Base-by-base conservation (phyloP, 345 rosid species). In the Brassica nigra region DNA sequence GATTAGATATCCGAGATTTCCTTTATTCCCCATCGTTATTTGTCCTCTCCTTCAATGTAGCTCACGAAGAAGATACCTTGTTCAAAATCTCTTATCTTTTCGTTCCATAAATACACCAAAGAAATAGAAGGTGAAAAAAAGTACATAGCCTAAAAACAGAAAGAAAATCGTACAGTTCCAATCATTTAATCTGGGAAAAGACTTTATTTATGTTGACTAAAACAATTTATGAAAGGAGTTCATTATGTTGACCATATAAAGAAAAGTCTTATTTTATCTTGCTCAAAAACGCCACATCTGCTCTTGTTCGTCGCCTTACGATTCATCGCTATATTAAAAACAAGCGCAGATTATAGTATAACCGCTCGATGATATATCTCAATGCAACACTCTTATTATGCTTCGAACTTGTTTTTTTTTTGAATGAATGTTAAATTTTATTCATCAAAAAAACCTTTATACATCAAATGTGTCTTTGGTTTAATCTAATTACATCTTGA, bases 201-300 rank as follows among this genome's bases (percentile, higher is more conserved):
- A 76, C 68, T 76, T 49, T 12, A 29, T 49, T 62, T 73, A 8
- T 8, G 14, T 28, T 28, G 37, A 28, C 52, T 8, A 14, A 10
- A 36, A 29, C 37, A 10, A 9, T 8, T 39, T 8, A 5, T 58
- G 29, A 58, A 20, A 58, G 28, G 2, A 58, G 11, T 20, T 58
- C 29, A 58, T 23, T 23, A 58, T 10, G 63, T 58, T 58, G 63
- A 23, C 63, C 63, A 58, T 3, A 27, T 23, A 59, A 10, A 54
- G 76, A 63, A 36, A 63, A 64, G 76, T 16, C 72, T 71, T 54
- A 71, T 36, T 68, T 71, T 52, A 64, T 70, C 30, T 18, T 66
- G 54, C 9, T 20, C 55, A 20, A 64, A 33, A 65, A 29, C 67
- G 67, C 23, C 10, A 30, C 11, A 63, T 31, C 42, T 63, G 23